Evolutionary conservation across 371 early-diverging fungal genomes (phyloP), one percentile per base, ranked within the genome.

Genomic region (Haplosporangium sp.): DNA sequence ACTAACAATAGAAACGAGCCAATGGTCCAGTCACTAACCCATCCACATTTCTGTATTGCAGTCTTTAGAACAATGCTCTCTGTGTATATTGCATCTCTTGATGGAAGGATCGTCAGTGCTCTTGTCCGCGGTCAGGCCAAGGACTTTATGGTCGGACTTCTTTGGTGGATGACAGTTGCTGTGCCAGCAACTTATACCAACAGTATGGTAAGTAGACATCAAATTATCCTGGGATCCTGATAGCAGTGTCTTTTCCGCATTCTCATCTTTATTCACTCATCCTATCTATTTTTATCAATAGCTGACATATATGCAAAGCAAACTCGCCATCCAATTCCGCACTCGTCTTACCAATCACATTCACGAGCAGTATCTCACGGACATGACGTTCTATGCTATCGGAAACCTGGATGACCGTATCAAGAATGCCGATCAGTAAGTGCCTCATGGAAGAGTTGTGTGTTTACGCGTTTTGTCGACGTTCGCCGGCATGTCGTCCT

Each of bases 171-270:
- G 92, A 86, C 88, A 11, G 92, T 97, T 42, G 95, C 97, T 11
- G 85, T 98, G 23, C 98, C 98, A 11, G 97, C 98, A 1, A 97
- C 97, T 18, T 95, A 94, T 82, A 98, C 98, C 65, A 98, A 98
- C 83, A 93, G 94, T 81, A 94, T 97, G 94, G 92, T 90, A 85
- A 83, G 55, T 65, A 18, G n/a, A 4, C 36, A 5, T 51, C 37
- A 29, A 51, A 6, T 16, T 18, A 10, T 48, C 23, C 2, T 29
- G 29, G 29, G 29, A 29, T 29, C 29, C 29, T 29, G 29, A 29
- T 29, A 29, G 29, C 29, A 29, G 29, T 29, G 29, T 29, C 18
- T 20, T 7, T 55, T 12, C 14, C 38, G 4, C 9, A 38, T 8
- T 16, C 55, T 18, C 42, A 18, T 12, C 18, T 20, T 5, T 42